Conservation (phyloP, 768 basidiomycete species). For the Boletales sp. region DNA sequence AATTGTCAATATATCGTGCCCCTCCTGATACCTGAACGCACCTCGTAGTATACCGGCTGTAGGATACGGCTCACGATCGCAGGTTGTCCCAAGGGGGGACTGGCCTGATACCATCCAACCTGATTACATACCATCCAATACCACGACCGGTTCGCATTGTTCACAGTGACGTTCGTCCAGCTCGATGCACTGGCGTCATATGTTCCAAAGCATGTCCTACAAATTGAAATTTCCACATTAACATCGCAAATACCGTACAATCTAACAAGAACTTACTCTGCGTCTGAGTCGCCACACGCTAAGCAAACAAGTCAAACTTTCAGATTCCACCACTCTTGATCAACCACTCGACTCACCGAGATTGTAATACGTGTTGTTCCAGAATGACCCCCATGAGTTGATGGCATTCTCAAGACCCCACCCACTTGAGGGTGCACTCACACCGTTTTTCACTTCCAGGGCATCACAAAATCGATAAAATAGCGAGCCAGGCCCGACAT, state of each 20-base stretch:
- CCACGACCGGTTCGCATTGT: slow-evolving; percentile 63
- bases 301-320: neutral
- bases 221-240: slow-evolving; percentile 25
- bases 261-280: slow-evolving; percentile 40
- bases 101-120: slow-evolving; percentile 49
- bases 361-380: slow-evolving; percentile 47
- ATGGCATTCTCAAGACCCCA: slow-evolving; percentile 65
- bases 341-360: slow-evolving; percentile 35
- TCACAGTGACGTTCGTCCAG: slow-evolving; percentile 48
- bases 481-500: slow-evolving; percentile 35
- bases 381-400: slow-evolving; percentile 57
- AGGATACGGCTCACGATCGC: slow-evolving; percentile 34
- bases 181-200: slow-evolving; percentile 34
- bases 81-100: slow-evolving; percentile 36
- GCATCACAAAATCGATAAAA: slow-evolving; percentile 42
- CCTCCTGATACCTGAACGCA: neutral
- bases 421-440: slow-evolving; percentile 42
- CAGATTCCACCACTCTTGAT: neutral
- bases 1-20: neutral
- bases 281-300: slow-evolving; percentile 51
- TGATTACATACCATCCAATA: slow-evolving; percentile 73
- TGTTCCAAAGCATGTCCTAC: slow-evolving; percentile 38
- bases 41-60: slow-evolving; percentile 29
- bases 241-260: neutral
- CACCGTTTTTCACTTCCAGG: slow-evolving; percentile 36